These are phyloP conservation scores for Cerrena zonata DNA, from an alignment of 1,284 basidiomycete species.

Conservation along the genomic window DNA sequence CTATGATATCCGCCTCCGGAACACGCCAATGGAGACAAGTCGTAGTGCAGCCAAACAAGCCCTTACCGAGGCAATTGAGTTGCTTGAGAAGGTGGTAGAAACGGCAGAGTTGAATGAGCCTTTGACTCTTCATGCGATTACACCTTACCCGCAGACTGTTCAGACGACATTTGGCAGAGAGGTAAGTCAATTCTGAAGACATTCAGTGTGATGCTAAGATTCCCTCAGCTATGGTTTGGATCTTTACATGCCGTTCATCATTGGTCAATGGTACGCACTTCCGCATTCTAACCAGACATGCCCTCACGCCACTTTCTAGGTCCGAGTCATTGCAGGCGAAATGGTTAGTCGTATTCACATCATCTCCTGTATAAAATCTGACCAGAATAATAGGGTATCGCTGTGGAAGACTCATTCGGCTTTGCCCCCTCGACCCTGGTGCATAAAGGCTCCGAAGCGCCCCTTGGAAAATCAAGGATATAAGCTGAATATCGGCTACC, in stretches of 20 bases:
- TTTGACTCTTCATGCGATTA: constrained; percentile 70
- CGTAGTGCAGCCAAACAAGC: constrained; percentile 53
- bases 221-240: constrained; percentile 74
- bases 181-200: constrained; percentile 33
- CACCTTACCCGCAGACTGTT: constrained; percentile 68
- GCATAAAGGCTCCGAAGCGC: constrained; percentile 48
- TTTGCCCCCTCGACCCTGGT: constrained; percentile 78
- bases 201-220: background rate
- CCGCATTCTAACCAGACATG: background rate
- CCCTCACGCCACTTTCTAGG: constrained; percentile 33
- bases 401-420: constrained; percentile 67
- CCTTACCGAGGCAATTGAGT: constrained; percentile 49
- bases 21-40: constrained; percentile 76
- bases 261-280: constrained; percentile 70
- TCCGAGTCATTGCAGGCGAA: constrained; percentile 76
- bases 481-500: constrained; percentile 1
- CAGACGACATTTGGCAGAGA: constrained; percentile 77
- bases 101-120: constrained; percentile 44
- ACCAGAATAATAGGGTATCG: constrained; percentile 44
- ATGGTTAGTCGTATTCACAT: constrained; percentile 41
- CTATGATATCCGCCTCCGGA: constrained; percentile 69
- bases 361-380: constrained; percentile 11
- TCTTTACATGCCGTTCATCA: constrained; percentile 78
- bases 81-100: constrained; percentile 50
- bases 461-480: constrained; percentile 39